These are phyloP conservation scores for Funneliformis geosporum DNA, from an alignment of 192 early-diverging fungal genomes.

Conservation along the genomic window DNA sequence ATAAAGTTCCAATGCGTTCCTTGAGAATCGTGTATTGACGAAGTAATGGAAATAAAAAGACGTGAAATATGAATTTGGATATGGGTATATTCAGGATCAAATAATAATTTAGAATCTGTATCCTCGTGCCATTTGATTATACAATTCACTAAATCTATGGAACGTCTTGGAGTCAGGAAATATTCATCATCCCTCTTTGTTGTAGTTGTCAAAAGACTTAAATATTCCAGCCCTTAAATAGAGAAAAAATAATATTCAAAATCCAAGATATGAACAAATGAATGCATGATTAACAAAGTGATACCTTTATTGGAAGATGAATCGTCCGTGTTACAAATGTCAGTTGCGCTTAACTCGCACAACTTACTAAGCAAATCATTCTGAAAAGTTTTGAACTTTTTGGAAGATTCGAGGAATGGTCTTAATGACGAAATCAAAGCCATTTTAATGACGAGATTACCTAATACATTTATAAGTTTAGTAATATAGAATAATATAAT, in stretches of 20 bases:
- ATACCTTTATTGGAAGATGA: constrained; percentile 15
- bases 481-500: not conserved
- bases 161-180: constrained; percentile 42
- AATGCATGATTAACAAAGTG: not conserved
- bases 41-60: constrained; percentile 40
- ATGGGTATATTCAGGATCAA: not conserved
- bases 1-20: constrained; percentile 52
- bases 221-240: not conserved
- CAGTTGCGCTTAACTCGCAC: constrained; percentile 19
- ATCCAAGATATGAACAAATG: not conserved
- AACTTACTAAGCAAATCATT: constrained; percentile 35
- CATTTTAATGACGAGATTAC: constrained; percentile 25
- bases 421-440: constrained; percentile 35
- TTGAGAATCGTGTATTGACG: constrained; percentile 45
- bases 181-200: constrained; percentile 25
- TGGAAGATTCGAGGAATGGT: constrained; percentile 10
- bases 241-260: not conserved
- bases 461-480: constrained; percentile 20
- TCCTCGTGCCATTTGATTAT: constrained; percentile 43
- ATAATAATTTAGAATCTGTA: not conserved
- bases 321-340: constrained; percentile 19
- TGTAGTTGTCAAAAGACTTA: constrained; percentile 15
- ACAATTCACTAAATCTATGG: constrained; percentile 44
- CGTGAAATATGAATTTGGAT: constrained; percentile 26
- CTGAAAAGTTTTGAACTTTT: constrained; percentile 33